These are phyloP conservation scores for Linum usitatissimum DNA, from an alignment of 345 rosid species.

Conservation along the genomic window DNA sequence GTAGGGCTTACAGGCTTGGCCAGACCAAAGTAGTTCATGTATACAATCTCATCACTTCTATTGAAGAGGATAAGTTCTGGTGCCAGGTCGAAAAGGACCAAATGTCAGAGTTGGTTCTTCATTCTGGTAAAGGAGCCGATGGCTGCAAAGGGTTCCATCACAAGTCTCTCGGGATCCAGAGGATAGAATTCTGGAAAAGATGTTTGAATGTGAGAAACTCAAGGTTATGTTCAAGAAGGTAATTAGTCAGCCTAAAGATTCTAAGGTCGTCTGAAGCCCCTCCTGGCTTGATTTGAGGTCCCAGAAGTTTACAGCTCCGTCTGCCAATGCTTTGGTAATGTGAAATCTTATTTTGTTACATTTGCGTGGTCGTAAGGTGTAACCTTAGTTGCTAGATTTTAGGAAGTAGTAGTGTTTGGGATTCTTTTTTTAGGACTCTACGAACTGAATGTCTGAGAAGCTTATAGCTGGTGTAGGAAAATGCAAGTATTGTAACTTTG, in stretches of 20 bases:
- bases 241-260: conserved; percentile 22
- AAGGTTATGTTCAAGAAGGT: conserved; percentile 20
- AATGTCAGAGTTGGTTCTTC: conserved; percentile 45
- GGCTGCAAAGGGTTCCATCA: not conserved
- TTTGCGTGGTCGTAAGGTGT: not conserved
- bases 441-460: not conserved
- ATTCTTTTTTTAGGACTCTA: not conserved
- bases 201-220: conserved; percentile 17
- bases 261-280: not conserved
- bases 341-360: not conserved
- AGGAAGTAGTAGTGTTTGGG: not conserved
- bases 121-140: conserved; percentile 11
- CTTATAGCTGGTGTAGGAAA: not conserved
- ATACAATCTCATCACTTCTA: conserved; percentile 48
- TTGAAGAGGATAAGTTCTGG: conserved; percentile 40
- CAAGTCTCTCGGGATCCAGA: conserved; percentile 3
- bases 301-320: not conserved
- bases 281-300: too few species aligned
- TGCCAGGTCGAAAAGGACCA: conserved; percentile 42
- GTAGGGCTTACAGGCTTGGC: conserved; percentile 66
- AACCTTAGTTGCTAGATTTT: not conserved
- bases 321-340: not conserved
- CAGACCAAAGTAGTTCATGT: conserved; percentile 50
- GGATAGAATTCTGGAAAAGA: conserved; percentile 28
- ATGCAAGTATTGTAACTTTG: too few species aligned